phyloP scores from a whole-genome alignment of 2,329 filamentous ascomycete genomes.

The Fusarium sulawesiense region DNA sequence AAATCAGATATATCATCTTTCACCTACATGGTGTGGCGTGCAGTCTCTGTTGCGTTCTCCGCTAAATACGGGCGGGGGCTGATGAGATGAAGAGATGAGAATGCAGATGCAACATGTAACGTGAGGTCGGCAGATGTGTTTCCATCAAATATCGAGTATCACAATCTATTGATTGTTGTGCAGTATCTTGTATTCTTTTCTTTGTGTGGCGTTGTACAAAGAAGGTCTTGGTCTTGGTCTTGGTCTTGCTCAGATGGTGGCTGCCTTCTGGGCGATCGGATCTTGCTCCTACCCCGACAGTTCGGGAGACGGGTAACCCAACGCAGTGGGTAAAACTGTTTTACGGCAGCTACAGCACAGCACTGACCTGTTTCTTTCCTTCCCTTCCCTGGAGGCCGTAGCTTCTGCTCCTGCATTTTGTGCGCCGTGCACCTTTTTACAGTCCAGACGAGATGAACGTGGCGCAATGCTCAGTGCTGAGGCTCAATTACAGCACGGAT shows the following conservation, averaged over 20 bases:
- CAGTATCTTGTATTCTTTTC: background rate
- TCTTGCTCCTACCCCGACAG: slow-evolving; percentile 26
- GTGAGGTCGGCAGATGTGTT: background rate
- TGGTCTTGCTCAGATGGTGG: background rate
- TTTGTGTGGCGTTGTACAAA: slow-evolving; percentile 1
- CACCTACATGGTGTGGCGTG: slow-evolving; percentile 21
- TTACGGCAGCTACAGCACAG: slow-evolving; percentile 15
- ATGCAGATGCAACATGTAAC: slow-evolving; percentile 6
- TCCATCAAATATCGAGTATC: slow-evolving; percentile 8
- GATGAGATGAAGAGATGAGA: slow-evolving; percentile 19
- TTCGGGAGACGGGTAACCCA: slow-evolving; percentile 4
- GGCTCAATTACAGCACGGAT: background rate
- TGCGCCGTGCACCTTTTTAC: slow-evolving; percentile 25
- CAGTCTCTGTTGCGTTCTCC: slow-evolving; percentile 2
- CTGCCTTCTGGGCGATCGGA: slow-evolving; percentile 21
- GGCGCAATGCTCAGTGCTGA: slow-evolving; percentile 26
- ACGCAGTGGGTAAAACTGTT: slow-evolving; percentile 3
- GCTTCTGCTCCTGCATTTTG: slow-evolving; percentile 5
- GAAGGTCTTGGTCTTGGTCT: background rate
- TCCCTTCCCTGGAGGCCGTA: background rate
- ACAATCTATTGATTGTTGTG: slow-evolving; percentile 10
- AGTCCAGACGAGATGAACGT: slow-evolving; percentile 34
- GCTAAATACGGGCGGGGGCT: slow-evolving; percentile 7
- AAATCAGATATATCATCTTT: slow-evolving; percentile 37
- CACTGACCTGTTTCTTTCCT: slow-evolving; percentile 14